These are phyloP conservation scores for Hermanozyma aechmeae DNA, from an alignment of 805 yeast species.

Conservation along the genomic window DNA sequence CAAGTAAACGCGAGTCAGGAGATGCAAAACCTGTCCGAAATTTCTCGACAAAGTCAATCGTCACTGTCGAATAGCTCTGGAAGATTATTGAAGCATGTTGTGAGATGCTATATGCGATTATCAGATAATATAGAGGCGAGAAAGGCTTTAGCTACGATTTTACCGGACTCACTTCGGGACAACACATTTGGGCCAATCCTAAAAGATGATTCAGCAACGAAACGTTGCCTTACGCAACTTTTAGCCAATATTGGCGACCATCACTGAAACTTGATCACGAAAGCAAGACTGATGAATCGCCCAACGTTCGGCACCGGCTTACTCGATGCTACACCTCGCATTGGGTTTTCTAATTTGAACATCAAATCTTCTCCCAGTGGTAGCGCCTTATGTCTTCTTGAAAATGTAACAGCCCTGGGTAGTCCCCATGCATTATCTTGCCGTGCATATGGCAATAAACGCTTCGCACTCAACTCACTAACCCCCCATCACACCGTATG, in stretches of 20 bases:
- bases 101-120: constrained; percentile 83
- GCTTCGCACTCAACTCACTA: too few relatives aligned
- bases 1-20: constrained; percentile 39
- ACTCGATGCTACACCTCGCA: too few relatives aligned
- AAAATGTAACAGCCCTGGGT: too few relatives aligned
- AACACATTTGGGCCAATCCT: constrained; percentile 74
- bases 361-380: too few relatives aligned
- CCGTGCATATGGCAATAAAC: too few relatives aligned
- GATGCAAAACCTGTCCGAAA: neutral
- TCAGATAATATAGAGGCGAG: constrained; percentile 89
- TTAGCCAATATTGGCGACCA: constrained; percentile 47
- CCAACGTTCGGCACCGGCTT: too few relatives aligned
- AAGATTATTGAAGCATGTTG: constrained; percentile 83
- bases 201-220: constrained; percentile 82
- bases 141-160: constrained; percentile 68
- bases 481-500: too few relatives aligned
- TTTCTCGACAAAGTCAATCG: neutral
- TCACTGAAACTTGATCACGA: too few relatives aligned
- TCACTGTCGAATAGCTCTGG: constrained; percentile 46
- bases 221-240: constrained; percentile 77
- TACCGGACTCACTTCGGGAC: constrained; percentile 83
- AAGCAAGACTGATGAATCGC: too few relatives aligned
- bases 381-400: too few relatives aligned
- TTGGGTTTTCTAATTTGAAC: too few relatives aligned
- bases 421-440: too few relatives aligned